Evolutionary conservation across 805 yeast genomes (phyloP), one percentile per base, ranked within the genome.

Genomic region (Ogataea degrootiae): DNA sequence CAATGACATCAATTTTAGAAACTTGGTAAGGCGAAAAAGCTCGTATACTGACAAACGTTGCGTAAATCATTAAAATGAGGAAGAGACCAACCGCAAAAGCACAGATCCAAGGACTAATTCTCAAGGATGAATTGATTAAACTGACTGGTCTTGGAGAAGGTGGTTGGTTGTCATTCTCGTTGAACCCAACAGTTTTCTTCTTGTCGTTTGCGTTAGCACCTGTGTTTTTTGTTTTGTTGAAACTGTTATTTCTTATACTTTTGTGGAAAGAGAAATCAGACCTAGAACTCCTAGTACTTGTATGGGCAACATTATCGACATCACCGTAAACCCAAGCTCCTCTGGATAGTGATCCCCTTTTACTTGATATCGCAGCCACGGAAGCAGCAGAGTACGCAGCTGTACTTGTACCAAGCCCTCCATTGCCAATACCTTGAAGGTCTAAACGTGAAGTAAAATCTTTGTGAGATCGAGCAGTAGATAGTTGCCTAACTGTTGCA

Each of bases 251-350:
- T 15, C 42, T 37, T 7, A 22, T 16, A n/a, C 38, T 48, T 3
- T 53, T 47, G 42, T 26, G 31, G 31, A 50, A 50, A 1, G 59
- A 55, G 19, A 49, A 53, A 36, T 53, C 59, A 1, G 59, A 53
- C 22, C 53, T 47, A 6, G 56, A 48, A 34, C 57, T 55, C 34
- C 49, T 41, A n/a, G 46, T 37, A 42, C 57, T 53, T 9, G 53
- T 45, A 8, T 52, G 41, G 19, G 50, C 56, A 11, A 52, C 33
- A 1, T 49, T 53, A 39, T 54, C 59, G 19, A 52, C 53, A 43
- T 53, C 56, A 6, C 56, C 59, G 45, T 48, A 55, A 7, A 53
- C 47, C 59, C 59, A 57, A 2, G 41, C 41, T 6, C 31, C 31
- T 26, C 51, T 51, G 3, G 58, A 55, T 4, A 51, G 14, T 4